Percentiles rank a stretch among this genome's conserved stretches.
These are phyloP conservation scores for Cryptosporidium felis DNA, from an alignment of 169 alveolate genomes.

Conservation along the genomic window DNA sequence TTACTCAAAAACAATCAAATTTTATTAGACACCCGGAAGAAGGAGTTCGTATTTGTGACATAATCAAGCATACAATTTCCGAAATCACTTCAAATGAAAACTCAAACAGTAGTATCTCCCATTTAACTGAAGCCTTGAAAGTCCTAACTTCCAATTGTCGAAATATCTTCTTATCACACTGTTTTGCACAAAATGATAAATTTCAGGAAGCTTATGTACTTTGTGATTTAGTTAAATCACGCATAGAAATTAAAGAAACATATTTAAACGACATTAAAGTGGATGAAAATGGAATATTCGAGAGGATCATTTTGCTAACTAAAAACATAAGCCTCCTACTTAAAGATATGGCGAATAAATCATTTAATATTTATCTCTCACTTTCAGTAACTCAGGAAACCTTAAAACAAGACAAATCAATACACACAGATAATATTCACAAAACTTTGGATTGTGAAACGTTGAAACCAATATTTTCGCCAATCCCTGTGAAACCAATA, in stretches of 20 bases:
- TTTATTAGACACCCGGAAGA: constrained; percentile 32
- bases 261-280: neutral
- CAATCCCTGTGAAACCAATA: constrained; percentile 64
- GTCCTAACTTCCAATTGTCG: constrained; percentile 6
- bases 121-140: neutral
- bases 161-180: constrained; percentile 38
- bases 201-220: constrained; percentile 61
- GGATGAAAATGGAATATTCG: constrained; percentile 4
- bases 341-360: neutral
- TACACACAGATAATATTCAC: neutral
- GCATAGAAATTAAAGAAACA: constrained; percentile 1
- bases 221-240: constrained; percentile 46
- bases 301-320: constrained; percentile 2
- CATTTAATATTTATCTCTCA: constrained; percentile 30
- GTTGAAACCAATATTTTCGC: constrained; percentile 4
- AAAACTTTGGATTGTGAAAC: constrained; percentile 3
- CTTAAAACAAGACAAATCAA: neutral
- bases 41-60: constrained; percentile 53
- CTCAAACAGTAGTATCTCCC: neutral
- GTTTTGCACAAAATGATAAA: constrained; percentile 16
- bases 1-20: neutral
- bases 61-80: constrained; percentile 18
- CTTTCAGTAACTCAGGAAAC: neutral
- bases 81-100: neutral
- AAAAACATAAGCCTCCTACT: neutral